Percentiles rank a stretch among this genome's conserved stretches.
Conservation (phyloP, 805 yeast genomes). For the Starmerella etchellsii region DNA sequence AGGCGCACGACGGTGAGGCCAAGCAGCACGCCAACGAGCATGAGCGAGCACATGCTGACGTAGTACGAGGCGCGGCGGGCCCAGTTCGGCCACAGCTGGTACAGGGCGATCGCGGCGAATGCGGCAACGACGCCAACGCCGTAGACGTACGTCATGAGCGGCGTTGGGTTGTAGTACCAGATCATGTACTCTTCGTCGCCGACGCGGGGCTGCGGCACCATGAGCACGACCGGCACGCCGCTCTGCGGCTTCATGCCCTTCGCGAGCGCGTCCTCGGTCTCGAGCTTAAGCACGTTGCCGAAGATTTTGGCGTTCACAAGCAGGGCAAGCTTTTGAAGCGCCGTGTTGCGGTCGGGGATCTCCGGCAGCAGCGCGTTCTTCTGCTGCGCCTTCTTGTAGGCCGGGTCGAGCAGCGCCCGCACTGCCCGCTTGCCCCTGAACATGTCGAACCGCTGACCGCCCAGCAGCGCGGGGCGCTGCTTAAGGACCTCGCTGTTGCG, state of each 20-base stretch:
- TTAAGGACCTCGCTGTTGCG: conserved; percentile 57
- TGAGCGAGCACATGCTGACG: conserved; percentile 62
- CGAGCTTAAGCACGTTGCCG: conserved; percentile 63
- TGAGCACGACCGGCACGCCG: conserved; percentile 34
- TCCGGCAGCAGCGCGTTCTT: conserved; percentile 36
- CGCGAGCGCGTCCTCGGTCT: conserved; percentile 44
- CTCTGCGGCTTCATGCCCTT: conserved; percentile 61
- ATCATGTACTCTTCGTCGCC: conserved; percentile 48
- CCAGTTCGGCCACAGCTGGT: conserved; percentile 90
- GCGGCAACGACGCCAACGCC: conserved; percentile 37
- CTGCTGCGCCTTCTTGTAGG: conserved; percentile 39
- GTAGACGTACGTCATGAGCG: conserved; percentile 47
- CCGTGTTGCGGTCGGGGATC: conserved; percentile 40
- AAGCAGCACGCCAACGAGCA: conserved; percentile 62
- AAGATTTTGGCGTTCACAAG: conserved; percentile 64
- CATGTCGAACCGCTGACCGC: conserved; percentile 61
- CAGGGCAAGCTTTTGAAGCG: conserved; percentile 48
- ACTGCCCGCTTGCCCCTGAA: conserved; percentile 72
- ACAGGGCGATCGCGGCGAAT: conserved; percentile 53
- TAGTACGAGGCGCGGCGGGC: conserved; percentile 90
- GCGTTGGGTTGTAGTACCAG: conserved; percentile 71
- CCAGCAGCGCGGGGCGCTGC: conserved; percentile 67
- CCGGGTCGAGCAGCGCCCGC: conserved; percentile 63
- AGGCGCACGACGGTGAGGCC: conserved; percentile 68
- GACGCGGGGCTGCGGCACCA: conserved; percentile 29